Evolutionary conservation across 352 stramenopile species (phyloP).

Genomic region (Phytophthora cactorum): DNA sequence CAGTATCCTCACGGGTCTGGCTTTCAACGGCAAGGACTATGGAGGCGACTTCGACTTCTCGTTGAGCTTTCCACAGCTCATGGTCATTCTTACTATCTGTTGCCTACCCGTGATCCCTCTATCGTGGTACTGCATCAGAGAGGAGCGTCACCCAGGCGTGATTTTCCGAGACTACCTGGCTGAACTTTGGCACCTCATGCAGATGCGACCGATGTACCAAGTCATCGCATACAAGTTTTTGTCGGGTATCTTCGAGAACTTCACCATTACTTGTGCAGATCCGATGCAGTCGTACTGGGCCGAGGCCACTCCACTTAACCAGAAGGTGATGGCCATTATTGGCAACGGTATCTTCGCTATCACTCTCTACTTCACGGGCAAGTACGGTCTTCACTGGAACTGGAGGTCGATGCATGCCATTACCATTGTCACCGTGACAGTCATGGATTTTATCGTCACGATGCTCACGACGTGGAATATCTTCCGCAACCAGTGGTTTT

Average conservation of each 20-base stretch:
- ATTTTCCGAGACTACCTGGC: slow-evolving; percentile 43
- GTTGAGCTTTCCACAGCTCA: slow-evolving; percentile 44
- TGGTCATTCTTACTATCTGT: slow-evolving; percentile 45
- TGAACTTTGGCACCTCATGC: slow-evolving; percentile 42
- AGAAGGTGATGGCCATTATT: slow-evolving; percentile 38
- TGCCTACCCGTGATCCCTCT: slow-evolving; percentile 46
- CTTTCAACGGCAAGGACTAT: slow-evolving; percentile 56
- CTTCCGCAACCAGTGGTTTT: slow-evolving; percentile 59
- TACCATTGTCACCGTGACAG: slow-evolving; percentile 26
- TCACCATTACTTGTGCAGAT: slow-evolving; percentile 30
- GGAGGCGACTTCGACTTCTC: slow-evolving; percentile 55
- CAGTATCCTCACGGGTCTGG: slow-evolving; percentile 42
- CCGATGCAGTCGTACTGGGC: slow-evolving; percentile 40
- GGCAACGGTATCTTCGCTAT: slow-evolving; percentile 36
- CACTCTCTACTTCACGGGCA: slow-evolving; percentile 38
- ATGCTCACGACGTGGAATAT: slow-evolving; percentile 46
- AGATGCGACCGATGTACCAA: slow-evolving; percentile 48
- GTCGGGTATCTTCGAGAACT: slow-evolving; percentile 39
- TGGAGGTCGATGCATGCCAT: slow-evolving; percentile 39
- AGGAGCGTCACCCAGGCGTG: slow-evolving; percentile 40
- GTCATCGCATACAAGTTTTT: slow-evolving; percentile 48
- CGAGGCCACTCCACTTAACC: slow-evolving; percentile 37
- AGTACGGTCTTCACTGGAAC: slow-evolving; percentile 44
- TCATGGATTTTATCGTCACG: slow-evolving; percentile 38
- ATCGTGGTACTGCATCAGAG: slow-evolving; percentile 54